Percentiles rank a stretch among this genome's conserved stretches.
These are phyloP conservation scores for Ganoderma lucidum DNA, from an alignment of 1,284 basidiomycete genomes.

Conservation along the genomic window DNA sequence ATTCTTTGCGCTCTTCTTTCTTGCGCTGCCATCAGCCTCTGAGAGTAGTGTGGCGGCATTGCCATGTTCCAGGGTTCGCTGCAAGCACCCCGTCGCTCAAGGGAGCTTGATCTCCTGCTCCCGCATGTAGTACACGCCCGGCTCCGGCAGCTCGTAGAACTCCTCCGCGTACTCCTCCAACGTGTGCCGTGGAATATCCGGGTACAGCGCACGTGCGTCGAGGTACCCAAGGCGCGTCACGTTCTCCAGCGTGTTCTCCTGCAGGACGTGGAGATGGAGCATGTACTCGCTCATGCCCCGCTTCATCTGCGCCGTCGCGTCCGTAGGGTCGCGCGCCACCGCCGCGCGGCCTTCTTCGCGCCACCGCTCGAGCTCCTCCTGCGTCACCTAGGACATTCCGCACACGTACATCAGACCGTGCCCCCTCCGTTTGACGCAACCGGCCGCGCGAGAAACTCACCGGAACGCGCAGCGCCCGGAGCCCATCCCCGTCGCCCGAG, in stretches of 20 bases:
- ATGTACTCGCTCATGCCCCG: constrained; percentile 24
- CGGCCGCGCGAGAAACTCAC: constrained; percentile 13
- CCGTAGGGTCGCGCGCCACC: neutral
- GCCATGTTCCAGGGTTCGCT: neutral
- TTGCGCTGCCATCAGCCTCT: neutral
- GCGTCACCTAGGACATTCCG: constrained; percentile 15
- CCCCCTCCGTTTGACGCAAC: neutral
- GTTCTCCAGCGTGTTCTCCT: constrained; percentile 32
- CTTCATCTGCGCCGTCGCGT: constrained; percentile 3
- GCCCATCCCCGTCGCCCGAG: constrained; percentile 27
- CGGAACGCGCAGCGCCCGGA: constrained; percentile 18
- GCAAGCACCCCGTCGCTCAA: neutral
- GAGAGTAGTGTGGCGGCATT: too few relatives aligned
- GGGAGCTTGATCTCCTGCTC: constrained; percentile 5
- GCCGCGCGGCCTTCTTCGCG: constrained; percentile 10
- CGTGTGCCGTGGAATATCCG: constrained; percentile 28
- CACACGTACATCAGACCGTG: neutral
- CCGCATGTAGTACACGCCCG: constrained; percentile 6
- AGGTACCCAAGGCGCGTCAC: constrained; percentile 35
- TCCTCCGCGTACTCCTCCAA: constrained; percentile 34
- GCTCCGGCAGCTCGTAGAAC: constrained; percentile 23
- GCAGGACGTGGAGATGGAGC: constrained; percentile 32
- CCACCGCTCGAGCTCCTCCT: constrained; percentile 21
- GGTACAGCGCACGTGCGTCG: constrained; percentile 36
- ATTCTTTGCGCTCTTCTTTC: neutral